Percentiles rank a stretch among this genome's conserved stretches.
Conservation (phyloP, 495 filamentous ascomycete genomes). For the Pseudevernia furfuracea region DNA sequence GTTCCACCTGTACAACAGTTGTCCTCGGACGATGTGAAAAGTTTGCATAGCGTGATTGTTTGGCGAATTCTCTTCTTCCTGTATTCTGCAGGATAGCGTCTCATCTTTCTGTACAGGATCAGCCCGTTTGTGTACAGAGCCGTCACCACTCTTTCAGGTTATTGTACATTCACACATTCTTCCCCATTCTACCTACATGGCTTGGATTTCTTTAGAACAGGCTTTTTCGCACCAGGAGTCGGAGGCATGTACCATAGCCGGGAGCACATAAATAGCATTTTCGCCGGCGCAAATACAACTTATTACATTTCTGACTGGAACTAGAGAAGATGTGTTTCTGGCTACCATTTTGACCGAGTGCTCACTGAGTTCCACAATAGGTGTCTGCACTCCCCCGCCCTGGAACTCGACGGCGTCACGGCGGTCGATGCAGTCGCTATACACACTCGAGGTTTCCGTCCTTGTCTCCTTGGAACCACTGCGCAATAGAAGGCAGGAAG, state of each 20-base stretch:
- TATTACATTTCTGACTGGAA: not conserved
- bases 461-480: no score
- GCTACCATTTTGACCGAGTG: not conserved
- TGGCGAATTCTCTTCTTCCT: not conserved
- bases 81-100: not conserved
- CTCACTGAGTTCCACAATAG: no score
- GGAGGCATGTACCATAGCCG: slow-evolving; percentile 18
- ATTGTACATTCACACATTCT: not conserved
- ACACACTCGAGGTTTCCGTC: not conserved
- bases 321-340: not conserved
- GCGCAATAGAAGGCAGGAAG: no score
- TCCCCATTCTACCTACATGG: slow-evolving; percentile 1
- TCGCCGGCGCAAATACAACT: slow-evolving; percentile 2
- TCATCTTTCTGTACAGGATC: slow-evolving; percentile 6
- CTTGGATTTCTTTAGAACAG: not conserved
- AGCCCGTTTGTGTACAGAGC: not conserved
- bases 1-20: not conserved
- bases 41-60: slow-evolving; percentile 1
- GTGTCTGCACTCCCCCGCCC: no score
- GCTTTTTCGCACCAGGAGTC: slow-evolving; percentile 4
- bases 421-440: not conserved
- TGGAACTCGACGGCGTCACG: not conserved
- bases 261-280: slow-evolving; percentile 4
- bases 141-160: not conserved
- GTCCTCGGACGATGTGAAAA: not conserved